Conservation (phyloP, 1,284 basidiomycete species). For the Cutaneotrichosporon cutaneum region DNA sequence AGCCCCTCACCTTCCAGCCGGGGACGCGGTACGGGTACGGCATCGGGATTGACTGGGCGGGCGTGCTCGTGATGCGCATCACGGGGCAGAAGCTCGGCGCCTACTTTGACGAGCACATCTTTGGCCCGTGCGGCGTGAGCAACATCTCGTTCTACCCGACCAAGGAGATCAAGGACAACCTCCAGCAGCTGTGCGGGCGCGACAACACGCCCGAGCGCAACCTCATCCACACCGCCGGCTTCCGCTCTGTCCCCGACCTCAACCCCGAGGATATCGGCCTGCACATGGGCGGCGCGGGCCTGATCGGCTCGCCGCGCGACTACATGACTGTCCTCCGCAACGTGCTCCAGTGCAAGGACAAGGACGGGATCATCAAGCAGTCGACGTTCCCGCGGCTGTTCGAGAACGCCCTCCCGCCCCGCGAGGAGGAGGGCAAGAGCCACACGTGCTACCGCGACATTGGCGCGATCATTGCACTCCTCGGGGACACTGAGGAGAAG, state of each 20-base stretch:
- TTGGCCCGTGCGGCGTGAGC: slow-evolving; percentile 35
- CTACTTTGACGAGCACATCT: slow-evolving; percentile 44
- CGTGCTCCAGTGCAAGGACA: slow-evolving; percentile 29
- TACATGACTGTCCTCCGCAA: slow-evolving; percentile 35
- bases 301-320: slow-evolving; percentile 38
- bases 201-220: slow-evolving; percentile 9
- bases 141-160: slow-evolving; percentile 40
- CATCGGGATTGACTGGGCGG: slow-evolving; percentile 48
- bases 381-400: slow-evolving; percentile 32
- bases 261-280: slow-evolving; percentile 17
- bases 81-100: slow-evolving; percentile 38
- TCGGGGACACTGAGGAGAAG: slow-evolving; percentile 16
- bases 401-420: slow-evolving; percentile 22
- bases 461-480: slow-evolving; percentile 4
- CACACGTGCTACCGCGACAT: slow-evolving; percentile 19
- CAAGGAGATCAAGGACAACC: slow-evolving; percentile 23
- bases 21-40: slow-evolving; percentile 37
- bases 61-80: slow-evolving; percentile 39
- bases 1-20: slow-evolving; percentile 40
- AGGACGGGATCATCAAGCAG: slow-evolving; percentile 24
- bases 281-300: slow-evolving; percentile 38
- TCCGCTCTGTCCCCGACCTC: slow-evolving; percentile 28
- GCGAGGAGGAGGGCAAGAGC: slow-evolving; percentile 16
- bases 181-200: slow-evolving; percentile 25
- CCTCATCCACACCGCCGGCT: slow-evolving; percentile 30